Percentiles rank a stretch among this genome's conserved stretches.
phyloP scores from a whole-genome alignment of 768 basidiomycete species.

The Auricularia heimuer region DNA sequence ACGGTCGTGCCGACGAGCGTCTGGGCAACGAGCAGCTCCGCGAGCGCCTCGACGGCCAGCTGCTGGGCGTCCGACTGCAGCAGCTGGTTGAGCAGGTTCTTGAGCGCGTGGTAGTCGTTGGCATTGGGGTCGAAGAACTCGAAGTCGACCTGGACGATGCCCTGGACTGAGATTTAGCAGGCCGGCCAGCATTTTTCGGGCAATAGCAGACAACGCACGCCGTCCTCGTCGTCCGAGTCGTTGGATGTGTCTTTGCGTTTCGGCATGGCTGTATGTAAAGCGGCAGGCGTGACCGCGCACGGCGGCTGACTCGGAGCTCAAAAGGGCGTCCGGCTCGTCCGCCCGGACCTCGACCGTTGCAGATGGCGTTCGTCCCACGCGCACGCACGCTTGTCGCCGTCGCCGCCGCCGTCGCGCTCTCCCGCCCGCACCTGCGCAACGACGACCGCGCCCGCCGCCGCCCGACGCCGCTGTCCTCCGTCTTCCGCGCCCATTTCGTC shows the following conservation, averaged over 20 bases:
- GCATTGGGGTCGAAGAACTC: conserved; percentile 89
- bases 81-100: conserved; percentile 33
- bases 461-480: conserved; percentile 23
- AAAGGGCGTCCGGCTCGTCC: neutral
- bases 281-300: neutral
- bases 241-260: conserved; percentile 14
- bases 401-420: neutral
- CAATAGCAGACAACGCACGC: conserved; percentile 7
- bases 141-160: conserved; percentile 78
- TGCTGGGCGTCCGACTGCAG: conserved; percentile 65
- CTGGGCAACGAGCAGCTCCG: conserved; percentile 69
- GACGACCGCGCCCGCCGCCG: neutral
- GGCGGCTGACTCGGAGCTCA: neutral
- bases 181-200: neutral
- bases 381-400: neutral
- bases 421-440: conserved; percentile 1
- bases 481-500: conserved; percentile 69
- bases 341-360: neutral
- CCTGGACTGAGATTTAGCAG: conserved; percentile 25
- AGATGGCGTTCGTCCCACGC: neutral
- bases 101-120: conserved; percentile 69
- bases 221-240: conserved; percentile 13
- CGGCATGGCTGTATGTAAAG: conserved; percentile 8
- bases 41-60: conserved; percentile 62
- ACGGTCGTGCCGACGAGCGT: conserved; percentile 72